Base-by-base conservation (phyloP, 2,329 filamentous ascomycete species). In the Exophiala alcalophila region DNA sequence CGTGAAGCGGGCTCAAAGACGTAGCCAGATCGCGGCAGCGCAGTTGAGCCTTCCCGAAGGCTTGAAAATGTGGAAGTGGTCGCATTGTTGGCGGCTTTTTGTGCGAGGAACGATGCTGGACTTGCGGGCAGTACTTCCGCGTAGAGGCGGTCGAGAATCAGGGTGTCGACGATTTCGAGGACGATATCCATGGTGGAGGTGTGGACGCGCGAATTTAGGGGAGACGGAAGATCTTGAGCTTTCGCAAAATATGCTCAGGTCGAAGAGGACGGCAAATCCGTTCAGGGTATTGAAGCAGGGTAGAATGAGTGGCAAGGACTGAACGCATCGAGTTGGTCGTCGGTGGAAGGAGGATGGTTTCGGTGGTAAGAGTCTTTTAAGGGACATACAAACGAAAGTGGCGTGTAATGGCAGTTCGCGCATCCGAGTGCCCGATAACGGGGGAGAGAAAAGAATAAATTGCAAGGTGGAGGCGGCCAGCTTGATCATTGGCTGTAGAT, bases 141-240 rank as follows among this genome's bases (percentile, higher is more conserved):
- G 63, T 94, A 96, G 45, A 85, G 57, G 55, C 83, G 78, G 69
- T 97, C 91, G 65, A 84, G 84, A 52, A 90, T 59, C 60, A 84
- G 87, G 57, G 83, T 86, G 68, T 97, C 91, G 67, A 80, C 77
- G 47, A 90, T 58, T 68, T 96, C 90, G 54, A 96, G 83, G 31
- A 92, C 80, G 68, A 96, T 80, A 74, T 97, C 91, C 91, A 97
- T 96, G 65, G 63, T 72, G 70, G 54, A 23, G 14, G 41, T 16
- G 38, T 24, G 25, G 6, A 30, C n/a, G n/a, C n/a, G n/a, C n/a
- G n/a, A n/a, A n/a, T n/a, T n/a, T n/a, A n/a, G n/a, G n/a, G n/a
- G n/a, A n/a, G n/a, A n/a, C n/a, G n/a, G n/a, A n/a, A n/a, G n/a
- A n/a, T n/a, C n/a, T n/a, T n/a, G n/a, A n/a, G 23, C 23, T 25